A percentile compares a stretch with the other conserved stretches of the same genome.
Conservation (phyloP, 257 asterid genomes). For the Ilex aquifolium region DNA sequence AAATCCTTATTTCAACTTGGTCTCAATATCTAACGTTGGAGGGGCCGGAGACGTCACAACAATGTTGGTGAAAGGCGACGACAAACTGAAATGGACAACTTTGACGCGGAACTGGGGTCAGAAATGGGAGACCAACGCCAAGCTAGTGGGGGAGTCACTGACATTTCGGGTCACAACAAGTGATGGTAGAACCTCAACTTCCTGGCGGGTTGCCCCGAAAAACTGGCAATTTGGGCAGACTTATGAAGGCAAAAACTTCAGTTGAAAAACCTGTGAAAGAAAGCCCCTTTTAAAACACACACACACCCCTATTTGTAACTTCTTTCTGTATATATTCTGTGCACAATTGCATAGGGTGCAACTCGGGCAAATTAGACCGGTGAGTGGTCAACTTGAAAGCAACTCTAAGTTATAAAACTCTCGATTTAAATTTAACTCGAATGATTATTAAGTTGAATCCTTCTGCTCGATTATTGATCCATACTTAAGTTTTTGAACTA, state of each 20-base stretch:
- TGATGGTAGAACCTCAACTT: constrained; percentile 25
- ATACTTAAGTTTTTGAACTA: no score
- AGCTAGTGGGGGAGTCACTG: constrained; percentile 24
- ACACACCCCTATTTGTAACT: no score
- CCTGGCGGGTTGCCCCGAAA: constrained; percentile 12
- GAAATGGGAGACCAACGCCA: constrained; percentile 30
- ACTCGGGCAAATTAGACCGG: no score
- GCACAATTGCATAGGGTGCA: no score
- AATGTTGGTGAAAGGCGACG: constrained; percentile 27
- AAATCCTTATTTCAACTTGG: constrained; percentile 34
- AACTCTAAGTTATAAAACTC: no score
- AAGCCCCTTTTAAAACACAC: no score
- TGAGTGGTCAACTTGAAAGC: no score
- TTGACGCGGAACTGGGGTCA: constrained; percentile 38
- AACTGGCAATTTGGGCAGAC: constrained; percentile 43
- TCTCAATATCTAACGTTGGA: constrained; percentile 36
- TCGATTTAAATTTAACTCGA: no score
- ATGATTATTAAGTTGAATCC: no score
- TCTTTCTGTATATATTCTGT: no score
- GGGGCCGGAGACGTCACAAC: constrained; percentile 38
- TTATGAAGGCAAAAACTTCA: constrained; percentile 28
- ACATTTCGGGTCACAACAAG: constrained; percentile 37
- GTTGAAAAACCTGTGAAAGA: not conserved
- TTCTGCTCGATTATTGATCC: no score
- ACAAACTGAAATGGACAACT: constrained; percentile 14